phyloP scores from a whole-genome alignment of 2,329 filamentous ascomycete genomes.

The Pyrenophora tritici-repentis region DNA sequence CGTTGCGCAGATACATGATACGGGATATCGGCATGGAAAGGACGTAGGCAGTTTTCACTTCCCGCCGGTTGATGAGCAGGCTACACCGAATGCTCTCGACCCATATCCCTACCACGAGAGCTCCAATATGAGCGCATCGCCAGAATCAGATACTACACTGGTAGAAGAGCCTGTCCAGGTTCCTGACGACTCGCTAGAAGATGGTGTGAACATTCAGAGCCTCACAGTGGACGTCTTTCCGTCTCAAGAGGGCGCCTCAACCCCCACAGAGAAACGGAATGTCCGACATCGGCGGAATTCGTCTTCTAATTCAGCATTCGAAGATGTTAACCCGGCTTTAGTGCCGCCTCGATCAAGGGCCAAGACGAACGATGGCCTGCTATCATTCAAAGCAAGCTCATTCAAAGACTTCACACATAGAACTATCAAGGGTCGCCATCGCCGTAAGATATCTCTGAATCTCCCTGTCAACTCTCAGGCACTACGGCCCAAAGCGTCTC shows the following conservation, averaged over 20 bases:
- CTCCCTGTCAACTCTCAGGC: slow-evolving; percentile 13
- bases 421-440: not conserved
- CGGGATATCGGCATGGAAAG: not conserved
- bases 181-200: not conserved
- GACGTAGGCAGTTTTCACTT: not conserved
- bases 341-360: slow-evolving; percentile 7
- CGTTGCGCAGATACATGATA: not conserved
- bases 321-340: not conserved
- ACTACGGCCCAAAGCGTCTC: not conserved
- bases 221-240: not conserved
- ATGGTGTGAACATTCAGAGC: not conserved
- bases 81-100: not conserved
- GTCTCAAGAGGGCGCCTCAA: not conserved
- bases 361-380: slow-evolving; percentile 14
- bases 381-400: slow-evolving; percentile 14
- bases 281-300: not conserved
- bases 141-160: slow-evolving; percentile 15
- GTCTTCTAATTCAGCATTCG: not conserved
- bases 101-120: not conserved
- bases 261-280: not conserved
- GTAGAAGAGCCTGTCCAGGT: slow-evolving; percentile 8
- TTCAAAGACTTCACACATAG: not conserved
- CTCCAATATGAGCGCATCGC: slow-evolving; percentile 1
- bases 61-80: not conserved
- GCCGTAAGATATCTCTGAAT: slow-evolving; percentile 20